Conservation (phyloP, 768 basidiomycete genomes). For the Botryobasidium botryosum region DNA sequence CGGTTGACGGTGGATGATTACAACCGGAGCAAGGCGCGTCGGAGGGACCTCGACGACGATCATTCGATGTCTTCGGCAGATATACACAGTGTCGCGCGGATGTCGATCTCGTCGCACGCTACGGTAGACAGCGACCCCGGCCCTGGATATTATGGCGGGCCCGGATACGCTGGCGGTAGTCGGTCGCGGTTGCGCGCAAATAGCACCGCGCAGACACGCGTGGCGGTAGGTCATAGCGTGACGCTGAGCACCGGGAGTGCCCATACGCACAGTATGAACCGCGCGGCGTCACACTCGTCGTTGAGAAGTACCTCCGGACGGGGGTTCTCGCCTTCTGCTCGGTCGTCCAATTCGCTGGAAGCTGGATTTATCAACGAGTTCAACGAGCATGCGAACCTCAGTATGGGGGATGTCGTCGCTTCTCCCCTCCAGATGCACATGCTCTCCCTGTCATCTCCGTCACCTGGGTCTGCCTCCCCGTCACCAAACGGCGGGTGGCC, state of each 20-base stretch:
- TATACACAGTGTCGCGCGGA: constrained; percentile 51
- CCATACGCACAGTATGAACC: constrained; percentile 46
- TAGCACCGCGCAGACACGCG: not conserved
- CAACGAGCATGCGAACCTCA: constrained; percentile 49
- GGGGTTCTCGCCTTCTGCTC: constrained; percentile 45
- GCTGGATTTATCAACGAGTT: constrained; percentile 47
- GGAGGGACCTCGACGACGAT: constrained; percentile 76
- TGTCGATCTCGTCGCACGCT: constrained; percentile 65
- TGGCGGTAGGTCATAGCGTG: not conserved
- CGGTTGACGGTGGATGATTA: constrained; percentile 4
- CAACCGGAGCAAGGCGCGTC: constrained; percentile 55
- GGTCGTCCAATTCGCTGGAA: constrained; percentile 60
- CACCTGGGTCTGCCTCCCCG: not conserved
- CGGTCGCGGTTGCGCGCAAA: constrained; percentile 1
- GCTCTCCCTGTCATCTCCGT: not conserved
- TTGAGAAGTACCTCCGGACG: constrained; percentile 59
- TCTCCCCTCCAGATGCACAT: constrained; percentile 1
- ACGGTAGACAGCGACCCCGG: constrained; percentile 82
- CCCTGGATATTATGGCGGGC: constrained; percentile 40
- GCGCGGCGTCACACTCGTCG: constrained; percentile 63
- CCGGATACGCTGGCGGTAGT: constrained; percentile 12
- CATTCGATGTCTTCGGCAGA: constrained; percentile 86
- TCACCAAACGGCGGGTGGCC: not conserved
- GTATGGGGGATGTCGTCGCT: constrained; percentile 32
- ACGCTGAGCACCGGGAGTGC: not conserved